phyloP scores from a whole-genome alignment of 2,329 filamentous ascomycete genomes.

The Stagonosporopsis vannaccii region DNA sequence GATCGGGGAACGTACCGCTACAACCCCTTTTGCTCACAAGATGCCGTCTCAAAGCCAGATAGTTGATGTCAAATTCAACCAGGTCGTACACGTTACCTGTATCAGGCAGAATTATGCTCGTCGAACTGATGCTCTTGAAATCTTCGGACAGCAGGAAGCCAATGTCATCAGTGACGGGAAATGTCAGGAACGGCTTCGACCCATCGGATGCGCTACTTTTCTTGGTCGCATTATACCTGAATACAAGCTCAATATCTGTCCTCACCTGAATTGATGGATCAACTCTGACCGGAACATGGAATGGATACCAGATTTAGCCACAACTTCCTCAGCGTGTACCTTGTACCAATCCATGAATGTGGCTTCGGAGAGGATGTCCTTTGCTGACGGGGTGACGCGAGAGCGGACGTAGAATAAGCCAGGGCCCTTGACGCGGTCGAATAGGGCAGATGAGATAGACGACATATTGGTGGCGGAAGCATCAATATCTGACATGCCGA shows the following conservation, averaged over 20 bases:
- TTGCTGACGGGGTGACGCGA: slow-evolving; percentile 30
- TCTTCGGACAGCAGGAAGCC: slow-evolving; percentile 45
- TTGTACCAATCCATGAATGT: slow-evolving; percentile 50
- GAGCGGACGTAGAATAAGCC: slow-evolving; percentile 27
- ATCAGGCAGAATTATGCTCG: slow-evolving; percentile 42
- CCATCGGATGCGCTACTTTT: slow-evolving; percentile 40
- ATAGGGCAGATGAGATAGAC: neutral
- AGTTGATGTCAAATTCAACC: slow-evolving; percentile 41
- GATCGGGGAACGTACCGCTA: neutral
- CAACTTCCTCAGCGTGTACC: slow-evolving; percentile 51
- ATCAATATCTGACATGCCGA: neutral
- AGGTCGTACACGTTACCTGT: slow-evolving; percentile 38
- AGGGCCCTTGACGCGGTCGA: slow-evolving; percentile 15
- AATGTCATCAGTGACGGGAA: slow-evolving; percentile 49
- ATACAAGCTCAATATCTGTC: neutral
- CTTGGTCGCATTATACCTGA: neutral
- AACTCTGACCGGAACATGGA: slow-evolving; percentile 11
- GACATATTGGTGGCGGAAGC: neutral
- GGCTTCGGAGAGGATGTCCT: slow-evolving; percentile 41
- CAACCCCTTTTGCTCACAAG: slow-evolving; percentile 20
- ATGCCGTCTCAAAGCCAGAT: slow-evolving; percentile 27
- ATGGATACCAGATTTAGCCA: slow-evolving; percentile 44
- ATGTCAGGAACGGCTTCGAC: slow-evolving; percentile 47
- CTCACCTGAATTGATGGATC: neutral
- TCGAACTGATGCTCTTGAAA: slow-evolving; percentile 46